These are phyloP conservation scores for Papiliotrema flavescens DNA, from an alignment of 1,284 basidiomycete genomes.

Conservation along the genomic window DNA sequence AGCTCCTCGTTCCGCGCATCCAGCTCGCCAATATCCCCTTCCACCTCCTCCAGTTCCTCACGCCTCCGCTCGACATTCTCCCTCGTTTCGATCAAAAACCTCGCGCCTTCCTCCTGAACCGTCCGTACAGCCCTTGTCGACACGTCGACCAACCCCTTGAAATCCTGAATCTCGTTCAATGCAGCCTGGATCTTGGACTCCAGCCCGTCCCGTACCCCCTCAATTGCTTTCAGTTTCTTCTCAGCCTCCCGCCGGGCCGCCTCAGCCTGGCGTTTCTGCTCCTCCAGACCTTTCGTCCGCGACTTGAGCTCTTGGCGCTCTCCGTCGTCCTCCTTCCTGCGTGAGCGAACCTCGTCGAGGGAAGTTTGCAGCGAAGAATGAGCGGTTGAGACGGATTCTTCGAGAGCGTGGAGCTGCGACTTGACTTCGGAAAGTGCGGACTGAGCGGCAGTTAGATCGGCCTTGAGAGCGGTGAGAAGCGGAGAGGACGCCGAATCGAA, in stretches of 20 bases:
- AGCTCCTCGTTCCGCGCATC: slow-evolving; percentile 35
- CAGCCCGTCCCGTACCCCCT: slow-evolving; percentile 63
- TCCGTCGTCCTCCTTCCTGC: slow-evolving; percentile 78
- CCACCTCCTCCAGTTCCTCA: slow-evolving; percentile 43
- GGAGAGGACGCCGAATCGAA: slow-evolving; percentile 53
- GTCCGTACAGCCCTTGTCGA: slow-evolving; percentile 43
- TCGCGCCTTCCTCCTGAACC: slow-evolving; percentile 57
- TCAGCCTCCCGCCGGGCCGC: slow-evolving; percentile 75
- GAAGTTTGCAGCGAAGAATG: slow-evolving; percentile 66
- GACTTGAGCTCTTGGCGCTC: slow-evolving; percentile 72
- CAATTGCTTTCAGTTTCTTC: slow-evolving; percentile 71
- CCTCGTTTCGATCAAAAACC: slow-evolving; percentile 33
- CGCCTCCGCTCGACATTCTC: slow-evolving; percentile 62
- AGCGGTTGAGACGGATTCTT: slow-evolving; percentile 60
- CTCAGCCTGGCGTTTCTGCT: slow-evolving; percentile 79
- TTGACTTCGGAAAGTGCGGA: slow-evolving; percentile 66
- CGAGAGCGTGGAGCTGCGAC: slow-evolving; percentile 69
- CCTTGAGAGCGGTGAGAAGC: slow-evolving; percentile 67
- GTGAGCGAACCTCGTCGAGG: slow-evolving; percentile 67
- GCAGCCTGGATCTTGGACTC: slow-evolving; percentile 63
- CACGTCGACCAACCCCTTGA: slow-evolving; percentile 57
- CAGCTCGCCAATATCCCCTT: slow-evolving; percentile 31
- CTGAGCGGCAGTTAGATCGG: slow-evolving; percentile 69
- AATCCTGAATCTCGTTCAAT: slow-evolving; percentile 62
- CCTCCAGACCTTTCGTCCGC: slow-evolving; percentile 78